Evolutionary conservation across 1,284 basidiomycete species (phyloP), one percentile per base, ranked within the genome.

Genomic region (Porodaedalea pini): DNA sequence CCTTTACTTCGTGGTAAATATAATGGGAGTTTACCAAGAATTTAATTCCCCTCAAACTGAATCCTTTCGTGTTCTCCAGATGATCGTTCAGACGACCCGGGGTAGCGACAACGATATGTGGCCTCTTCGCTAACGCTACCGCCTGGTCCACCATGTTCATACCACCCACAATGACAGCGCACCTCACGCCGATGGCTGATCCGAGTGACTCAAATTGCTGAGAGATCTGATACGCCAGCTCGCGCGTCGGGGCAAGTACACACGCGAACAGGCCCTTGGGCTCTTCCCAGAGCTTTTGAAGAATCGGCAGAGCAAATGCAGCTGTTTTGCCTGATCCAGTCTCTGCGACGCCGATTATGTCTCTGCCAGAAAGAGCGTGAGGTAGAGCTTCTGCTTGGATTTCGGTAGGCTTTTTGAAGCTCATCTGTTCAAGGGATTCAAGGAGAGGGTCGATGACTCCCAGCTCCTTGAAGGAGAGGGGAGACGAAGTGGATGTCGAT

Each of bases 251-350:
- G 3, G 96, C 95, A 27, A 99, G 79, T 8, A 99, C 86, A 66
- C 94, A 92, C 4, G 94, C 93, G 69, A 94, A 99, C 53, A 97
- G 83, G 21, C 94, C 92, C 67, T 89, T 88, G 23, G 97, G 97
- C 53, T 97, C 88, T 60, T 98, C 92, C 94, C 94, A 99, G 67
- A 99, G 75, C 62, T 92, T 93, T 73, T 99, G 96, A 36, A 99
- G 78, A 60, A 99, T 96, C 4, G 97, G 97, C 4, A 99, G 77
- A 17, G 92, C 92, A 74, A 99, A 99, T 2, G 97, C 97, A 8
- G 95, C 97, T 1, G 97, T 99, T 76, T 99, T 99, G 64, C 97
- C 97, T 15, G 92, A 95, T 48, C 97, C 97, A 27, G 97, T 99
- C 66, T 94, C 90, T 21, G 97, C 97, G 17, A 99, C 90, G 23